Percentiles rank a stretch among this genome's conserved stretches.
Conservation (phyloP, 2,329 filamentous ascomycete genomes). For the Trichoderma breve region DNA sequence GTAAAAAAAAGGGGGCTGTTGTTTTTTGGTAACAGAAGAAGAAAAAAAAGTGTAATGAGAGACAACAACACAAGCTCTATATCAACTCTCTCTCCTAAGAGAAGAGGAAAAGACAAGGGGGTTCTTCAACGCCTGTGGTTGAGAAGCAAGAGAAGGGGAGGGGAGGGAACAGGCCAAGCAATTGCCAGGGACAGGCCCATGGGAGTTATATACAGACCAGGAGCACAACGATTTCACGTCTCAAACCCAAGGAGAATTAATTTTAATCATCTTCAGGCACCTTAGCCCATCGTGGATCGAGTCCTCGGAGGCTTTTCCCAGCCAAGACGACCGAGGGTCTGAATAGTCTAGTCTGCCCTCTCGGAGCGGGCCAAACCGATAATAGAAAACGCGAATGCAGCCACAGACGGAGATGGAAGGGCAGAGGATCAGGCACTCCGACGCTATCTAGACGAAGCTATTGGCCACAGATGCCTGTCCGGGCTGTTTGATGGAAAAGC, state of each 20-base stretch:
- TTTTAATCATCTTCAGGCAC: constrained; percentile 11
- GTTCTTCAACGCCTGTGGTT: constrained; percentile 14
- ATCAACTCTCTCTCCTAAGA: not conserved
- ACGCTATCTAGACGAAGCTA: not conserved
- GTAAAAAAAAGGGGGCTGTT: not conserved
- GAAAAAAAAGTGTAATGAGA: not conserved
- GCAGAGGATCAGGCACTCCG: constrained; percentile 2
- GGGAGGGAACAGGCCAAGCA: not conserved
- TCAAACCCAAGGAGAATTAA: not conserved
- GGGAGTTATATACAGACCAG: constrained; percentile 12
- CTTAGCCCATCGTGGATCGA: constrained; percentile 11
- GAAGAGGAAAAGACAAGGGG: constrained; percentile 10
- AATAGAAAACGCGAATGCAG: constrained; percentile 9
- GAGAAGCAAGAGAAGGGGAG: not conserved
- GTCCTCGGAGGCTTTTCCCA: constrained; percentile 13
- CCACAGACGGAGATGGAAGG: constrained; percentile 18
- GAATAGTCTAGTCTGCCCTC: not conserved
- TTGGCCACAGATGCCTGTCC: constrained; percentile 14
- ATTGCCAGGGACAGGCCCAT: not conserved
- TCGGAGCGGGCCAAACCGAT: constrained; percentile 15
- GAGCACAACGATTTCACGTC: not conserved
- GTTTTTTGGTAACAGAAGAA: constrained; percentile 1
- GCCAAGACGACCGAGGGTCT: constrained; percentile 9
- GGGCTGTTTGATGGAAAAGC: not conserved
- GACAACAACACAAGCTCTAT: constrained; percentile 15